Percentiles rank a stretch among this genome's conserved stretches.
phyloP scores from a whole-genome alignment of 2,329 filamentous ascomycete genomes.

The Tricladium varicosporioides region DNA sequence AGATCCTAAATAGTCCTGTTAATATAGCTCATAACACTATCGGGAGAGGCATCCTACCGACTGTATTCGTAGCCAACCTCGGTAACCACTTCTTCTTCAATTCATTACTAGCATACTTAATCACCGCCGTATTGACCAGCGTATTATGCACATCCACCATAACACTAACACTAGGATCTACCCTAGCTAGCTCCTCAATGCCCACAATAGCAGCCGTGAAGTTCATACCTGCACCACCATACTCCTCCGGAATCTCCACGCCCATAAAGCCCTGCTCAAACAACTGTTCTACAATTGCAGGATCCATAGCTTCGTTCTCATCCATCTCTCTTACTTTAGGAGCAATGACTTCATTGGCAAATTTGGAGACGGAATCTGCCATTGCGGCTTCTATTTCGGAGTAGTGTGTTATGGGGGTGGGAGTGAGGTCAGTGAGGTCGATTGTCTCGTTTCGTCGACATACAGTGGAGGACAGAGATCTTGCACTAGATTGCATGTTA shows the following conservation, averaged over 20 bases:
- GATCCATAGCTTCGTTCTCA: slow-evolving; percentile 92
- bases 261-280: slow-evolving; percentile 99
- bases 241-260: slow-evolving; percentile 96
- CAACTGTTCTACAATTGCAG: slow-evolving; percentile 79
- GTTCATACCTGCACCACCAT: slow-evolving; percentile 96
- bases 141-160: slow-evolving; percentile 98
- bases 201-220: slow-evolving; percentile 95
- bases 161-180: slow-evolving; percentile 93
- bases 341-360: slow-evolving; percentile 82
- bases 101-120: slow-evolving; percentile 77
- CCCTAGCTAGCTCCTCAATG: slow-evolving; percentile 92
- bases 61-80: slow-evolving; percentile 83
- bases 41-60: slow-evolving; percentile 46
- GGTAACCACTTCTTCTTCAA: slow-evolving; percentile 86
- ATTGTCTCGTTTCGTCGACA: slow-evolving; percentile 49
- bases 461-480: slow-evolving; percentile 60
- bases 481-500: slow-evolving; percentile 35
- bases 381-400: slow-evolving; percentile 89
- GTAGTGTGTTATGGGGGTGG: slow-evolving; percentile 89
- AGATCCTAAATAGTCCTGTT: slow-evolving; percentile 48
- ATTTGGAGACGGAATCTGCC: slow-evolving; percentile 86
- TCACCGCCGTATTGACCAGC: slow-evolving; percentile 86
- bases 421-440: slow-evolving; percentile 74
- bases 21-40: background rate
- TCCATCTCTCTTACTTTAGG: slow-evolving; percentile 97